These are phyloP conservation scores for Malus hybrid DNA, from an alignment of 331 rosid genomes.

Conservation along the genomic window DNA sequence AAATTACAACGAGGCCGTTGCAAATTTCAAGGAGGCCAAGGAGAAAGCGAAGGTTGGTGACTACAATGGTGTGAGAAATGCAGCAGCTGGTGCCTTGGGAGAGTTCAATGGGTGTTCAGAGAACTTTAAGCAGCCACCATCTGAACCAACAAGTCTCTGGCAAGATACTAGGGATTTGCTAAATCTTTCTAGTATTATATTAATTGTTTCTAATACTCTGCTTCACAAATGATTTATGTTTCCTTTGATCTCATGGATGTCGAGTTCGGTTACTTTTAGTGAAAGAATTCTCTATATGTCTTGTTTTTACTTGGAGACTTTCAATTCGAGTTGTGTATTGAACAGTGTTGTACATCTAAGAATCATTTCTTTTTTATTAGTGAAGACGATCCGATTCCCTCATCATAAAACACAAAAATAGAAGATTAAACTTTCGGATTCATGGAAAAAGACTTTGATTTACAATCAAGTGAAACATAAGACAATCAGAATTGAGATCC, in stretches of 20 bases:
- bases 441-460: too few species aligned
- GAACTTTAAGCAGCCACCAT: not conserved
- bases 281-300: too few species aligned
- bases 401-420: too few species aligned
- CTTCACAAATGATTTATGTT: not conserved
- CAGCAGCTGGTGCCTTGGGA: not conserved
- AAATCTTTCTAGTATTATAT: slow-evolving; percentile 7
- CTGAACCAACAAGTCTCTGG: not conserved
- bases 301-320: too few species aligned
- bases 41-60: not conserved
- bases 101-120: slow-evolving; percentile 17
- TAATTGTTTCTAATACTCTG: slow-evolving; percentile 5
- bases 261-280: not conserved
- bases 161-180: not conserved
- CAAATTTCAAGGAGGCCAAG: slow-evolving; percentile 6
- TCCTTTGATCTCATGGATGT: not conserved
- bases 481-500: too few species aligned
- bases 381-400: too few species aligned
- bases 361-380: too few species aligned
- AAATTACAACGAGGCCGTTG: slow-evolving; percentile 8
- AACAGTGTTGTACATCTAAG: too few species aligned
- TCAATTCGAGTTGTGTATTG: too few species aligned
- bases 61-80: not conserved
- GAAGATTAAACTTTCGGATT: too few species aligned
- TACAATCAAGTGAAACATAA: too few species aligned